phyloP scores from a whole-genome alignment of 306 rosid species.

The Sechiopsis laciniata region DNA sequence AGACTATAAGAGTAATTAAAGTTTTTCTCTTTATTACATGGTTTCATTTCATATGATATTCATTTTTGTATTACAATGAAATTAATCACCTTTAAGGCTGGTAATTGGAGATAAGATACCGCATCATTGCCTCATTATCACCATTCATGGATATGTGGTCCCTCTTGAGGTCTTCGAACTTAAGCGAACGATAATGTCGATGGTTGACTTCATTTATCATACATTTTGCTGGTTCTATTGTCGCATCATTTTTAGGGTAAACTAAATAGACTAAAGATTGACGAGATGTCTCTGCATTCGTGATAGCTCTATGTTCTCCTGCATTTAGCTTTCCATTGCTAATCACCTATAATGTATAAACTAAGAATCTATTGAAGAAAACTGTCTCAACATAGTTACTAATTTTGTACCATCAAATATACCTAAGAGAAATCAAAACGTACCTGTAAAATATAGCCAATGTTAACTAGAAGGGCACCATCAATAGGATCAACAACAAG shows the following conservation, averaged over 20 bases:
- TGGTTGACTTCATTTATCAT: slow-evolving; percentile 28
- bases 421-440: too few relatives aligned
- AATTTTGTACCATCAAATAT: too few relatives aligned
- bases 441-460: slow-evolving; percentile 38
- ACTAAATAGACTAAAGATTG: too few relatives aligned
- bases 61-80: not conserved
- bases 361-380: too few relatives aligned
- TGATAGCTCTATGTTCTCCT: slow-evolving; percentile 50
- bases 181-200: slow-evolving; percentile 35
- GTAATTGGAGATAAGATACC: not conserved
- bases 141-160: slow-evolving; percentile 10
- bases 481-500: slow-evolving; percentile 30
- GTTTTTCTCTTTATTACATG: too few relatives aligned
- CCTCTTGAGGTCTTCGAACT: slow-evolving; percentile 34
- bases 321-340: slow-evolving; percentile 54
- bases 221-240: slow-evolving; percentile 45
- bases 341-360: slow-evolving; percentile 31
- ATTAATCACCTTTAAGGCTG: not conserved
- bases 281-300: slow-evolving; percentile 26
- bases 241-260: slow-evolving; percentile 20
- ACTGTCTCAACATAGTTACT: too few relatives aligned
- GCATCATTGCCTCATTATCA: not conserved
- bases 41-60: too few relatives aligned
- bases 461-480: slow-evolving; percentile 33
- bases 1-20: too few relatives aligned